A percentile compares a stretch with the other conserved stretches of the same genome.
These are phyloP conservation scores for Nakazawaea peltata DNA, from an alignment of 805 yeast genomes.

Conservation along the genomic window DNA sequence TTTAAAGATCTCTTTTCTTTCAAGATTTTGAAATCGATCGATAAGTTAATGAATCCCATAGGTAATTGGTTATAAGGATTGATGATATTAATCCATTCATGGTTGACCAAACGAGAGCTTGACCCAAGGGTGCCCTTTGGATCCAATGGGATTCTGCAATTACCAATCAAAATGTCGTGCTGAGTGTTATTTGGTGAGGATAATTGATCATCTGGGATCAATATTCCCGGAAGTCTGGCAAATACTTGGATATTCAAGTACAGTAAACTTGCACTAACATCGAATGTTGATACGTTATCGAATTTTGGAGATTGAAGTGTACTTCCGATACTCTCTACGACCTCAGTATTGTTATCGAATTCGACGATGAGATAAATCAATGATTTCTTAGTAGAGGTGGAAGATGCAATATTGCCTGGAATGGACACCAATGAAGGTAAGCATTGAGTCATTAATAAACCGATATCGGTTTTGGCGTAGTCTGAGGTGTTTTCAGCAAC, in stretches of 20 bases:
- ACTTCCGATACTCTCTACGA: slow-evolving; percentile 82
- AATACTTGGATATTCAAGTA: slow-evolving; percentile 71
- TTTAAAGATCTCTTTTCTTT: slow-evolving; percentile 54
- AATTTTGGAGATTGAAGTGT: slow-evolving; percentile 72
- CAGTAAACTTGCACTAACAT: slow-evolving; percentile 60
- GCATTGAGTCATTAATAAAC: slow-evolving; percentile 15
- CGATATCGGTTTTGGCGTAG: slow-evolving; percentile 12
- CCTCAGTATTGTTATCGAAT: slow-evolving; percentile 88
- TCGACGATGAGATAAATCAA: slow-evolving; percentile 83
- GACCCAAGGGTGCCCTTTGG: slow-evolving; percentile 27
- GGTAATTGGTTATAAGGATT: slow-evolving; percentile 24
- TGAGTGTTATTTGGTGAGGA: slow-evolving; percentile 20
- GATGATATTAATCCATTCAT: slow-evolving; percentile 37
- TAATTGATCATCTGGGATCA: slow-evolving; percentile 36
- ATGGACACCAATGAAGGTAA: slow-evolving; percentile 43
- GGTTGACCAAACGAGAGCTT: slow-evolving; percentile 55
- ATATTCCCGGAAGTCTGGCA: slow-evolving; percentile 64
- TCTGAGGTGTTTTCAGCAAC: slow-evolving; percentile 9
- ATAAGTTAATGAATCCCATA: slow-evolving; percentile 38
- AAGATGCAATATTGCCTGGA: slow-evolving; percentile 34
- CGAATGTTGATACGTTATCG: slow-evolving; percentile 87
- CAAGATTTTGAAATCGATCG: slow-evolving; percentile 61
- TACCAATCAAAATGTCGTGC: slow-evolving; percentile 71
- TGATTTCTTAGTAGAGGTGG: slow-evolving; percentile 50
- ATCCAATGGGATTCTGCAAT: slow-evolving; percentile 50